These are phyloP conservation scores for Aquilaria sinensis DNA, from an alignment of 345 rosid genomes.

Conservation along the genomic window DNA sequence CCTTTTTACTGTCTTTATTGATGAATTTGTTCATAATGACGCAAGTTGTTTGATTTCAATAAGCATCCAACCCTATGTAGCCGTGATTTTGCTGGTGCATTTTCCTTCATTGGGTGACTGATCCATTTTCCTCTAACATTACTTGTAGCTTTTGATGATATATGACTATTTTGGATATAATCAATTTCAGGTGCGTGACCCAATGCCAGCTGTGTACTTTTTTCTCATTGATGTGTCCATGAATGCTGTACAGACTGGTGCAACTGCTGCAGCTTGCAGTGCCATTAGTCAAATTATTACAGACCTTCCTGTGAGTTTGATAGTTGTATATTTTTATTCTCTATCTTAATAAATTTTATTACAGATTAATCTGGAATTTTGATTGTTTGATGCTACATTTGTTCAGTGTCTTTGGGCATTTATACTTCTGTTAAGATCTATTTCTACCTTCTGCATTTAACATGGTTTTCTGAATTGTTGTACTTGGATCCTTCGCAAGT, in stretches of 20 bases:
- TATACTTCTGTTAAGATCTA: background rate
- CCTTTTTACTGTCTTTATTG: background rate
- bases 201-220: slow-evolving; percentile 96
- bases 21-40: slow-evolving; percentile 3
- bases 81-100: background rate
- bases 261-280: slow-evolving; percentile 97
- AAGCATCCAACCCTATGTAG: slow-evolving; percentile 4
- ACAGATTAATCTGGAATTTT: background rate
- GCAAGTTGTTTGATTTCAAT: background rate
- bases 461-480: background rate
- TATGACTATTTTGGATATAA: slow-evolving; percentile 8
- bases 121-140: slow-evolving; percentile 10
- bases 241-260: slow-evolving; percentile 94
- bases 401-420: background rate
- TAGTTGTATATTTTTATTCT: slow-evolving; percentile 9
- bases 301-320: slow-evolving; percentile 83
- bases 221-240: slow-evolving; percentile 93
- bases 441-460: too few relatives aligned
- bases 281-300: slow-evolving; percentile 87
- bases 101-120: background rate
- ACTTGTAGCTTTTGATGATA: background rate
- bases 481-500: too few relatives aligned
- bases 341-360: background rate
- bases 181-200: slow-evolving; percentile 78
- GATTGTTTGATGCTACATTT: background rate